Percentiles rank a stretch among this genome's conserved stretches.
Evolutionary conservation across 345 rosid species (phyloP).

Genomic region (Cochlearia excelsa): DNA sequence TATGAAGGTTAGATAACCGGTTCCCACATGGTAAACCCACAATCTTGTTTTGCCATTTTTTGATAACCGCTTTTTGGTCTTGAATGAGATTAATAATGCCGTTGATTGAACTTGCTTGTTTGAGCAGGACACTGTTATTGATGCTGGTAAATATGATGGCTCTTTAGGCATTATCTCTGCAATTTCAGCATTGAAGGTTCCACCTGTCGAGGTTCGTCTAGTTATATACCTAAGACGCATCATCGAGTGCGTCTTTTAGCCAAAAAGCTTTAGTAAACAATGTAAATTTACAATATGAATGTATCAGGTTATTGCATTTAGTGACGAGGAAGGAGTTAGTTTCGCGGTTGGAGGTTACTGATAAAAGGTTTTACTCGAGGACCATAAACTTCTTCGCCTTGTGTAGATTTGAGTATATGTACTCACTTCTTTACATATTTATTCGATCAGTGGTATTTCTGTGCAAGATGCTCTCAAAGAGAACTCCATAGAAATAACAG

Average conservation of each 20-base stretch:
- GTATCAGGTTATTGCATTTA: slow-evolving; percentile 86
- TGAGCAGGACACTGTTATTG: slow-evolving; percentile 92
- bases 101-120: slow-evolving; percentile 37
- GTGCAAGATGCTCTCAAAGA: slow-evolving; percentile 72
- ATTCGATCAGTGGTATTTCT: slow-evolving; percentile 66
- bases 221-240: background rate
- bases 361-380: slow-evolving; percentile 63
- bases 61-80: background rate
- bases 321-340: slow-evolving; percentile 95
- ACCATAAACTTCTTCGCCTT: slow-evolving; percentile 9
- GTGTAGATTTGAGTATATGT: slow-evolving; percentile 20
- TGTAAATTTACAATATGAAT: slow-evolving; percentile 12
- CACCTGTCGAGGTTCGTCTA: slow-evolving; percentile 82
- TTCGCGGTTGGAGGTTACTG: slow-evolving; percentile 61
- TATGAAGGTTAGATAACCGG: slow-evolving; percentile 68
- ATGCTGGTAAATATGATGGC: slow-evolving; percentile 96
- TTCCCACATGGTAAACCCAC: slow-evolving; percentile 70
- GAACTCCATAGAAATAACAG: slow-evolving; percentile 50
- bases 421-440: slow-evolving; percentile 39
- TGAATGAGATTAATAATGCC: slow-evolving; percentile 13
- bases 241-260: background rate
- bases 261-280: background rate
- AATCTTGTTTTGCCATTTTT: background rate
- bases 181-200: slow-evolving; percentile 73
- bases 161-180: slow-evolving; percentile 83